Evolutionary conservation across 257 asterid species (phyloP).

Genomic region (Mitragyna speciosa): DNA sequence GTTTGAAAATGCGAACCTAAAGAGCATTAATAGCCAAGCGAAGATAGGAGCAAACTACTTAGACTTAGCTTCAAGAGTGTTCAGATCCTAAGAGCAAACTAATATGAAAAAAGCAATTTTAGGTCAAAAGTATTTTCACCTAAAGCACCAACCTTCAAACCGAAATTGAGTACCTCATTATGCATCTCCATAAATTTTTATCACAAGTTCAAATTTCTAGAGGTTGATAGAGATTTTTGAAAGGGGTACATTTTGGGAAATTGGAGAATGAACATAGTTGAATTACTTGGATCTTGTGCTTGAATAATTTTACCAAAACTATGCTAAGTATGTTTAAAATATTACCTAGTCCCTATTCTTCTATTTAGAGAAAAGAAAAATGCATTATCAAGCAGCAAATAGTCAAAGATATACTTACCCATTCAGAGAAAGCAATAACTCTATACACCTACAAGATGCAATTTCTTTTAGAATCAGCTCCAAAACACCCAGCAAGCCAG

Average conservation of each 20-base stretch:
- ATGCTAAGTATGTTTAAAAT: background rate
- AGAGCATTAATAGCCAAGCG: slow-evolving; percentile 85
- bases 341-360: background rate
- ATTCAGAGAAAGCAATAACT: background rate
- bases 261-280: background rate
- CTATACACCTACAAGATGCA: background rate
- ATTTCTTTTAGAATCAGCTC: background rate
- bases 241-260: background rate
- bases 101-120: background rate
- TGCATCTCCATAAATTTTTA: background rate
- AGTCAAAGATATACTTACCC: no score
- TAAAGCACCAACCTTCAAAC: background rate
- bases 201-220: background rate
- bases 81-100: background rate
- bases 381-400: background rate
- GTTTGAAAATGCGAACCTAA: slow-evolving; percentile 72
- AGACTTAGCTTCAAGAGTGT: background rate
- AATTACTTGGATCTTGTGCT: background rate
- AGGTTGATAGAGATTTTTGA: no score
- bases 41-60: slow-evolving; percentile 35
- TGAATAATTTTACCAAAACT: background rate
- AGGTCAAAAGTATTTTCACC: background rate
- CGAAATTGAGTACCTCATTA: background rate
- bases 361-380: background rate
- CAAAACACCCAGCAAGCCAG: background rate